phyloP scores from a whole-genome alignment of 352 stramenopile genomes.

The Phytophthora sp. region DNA sequence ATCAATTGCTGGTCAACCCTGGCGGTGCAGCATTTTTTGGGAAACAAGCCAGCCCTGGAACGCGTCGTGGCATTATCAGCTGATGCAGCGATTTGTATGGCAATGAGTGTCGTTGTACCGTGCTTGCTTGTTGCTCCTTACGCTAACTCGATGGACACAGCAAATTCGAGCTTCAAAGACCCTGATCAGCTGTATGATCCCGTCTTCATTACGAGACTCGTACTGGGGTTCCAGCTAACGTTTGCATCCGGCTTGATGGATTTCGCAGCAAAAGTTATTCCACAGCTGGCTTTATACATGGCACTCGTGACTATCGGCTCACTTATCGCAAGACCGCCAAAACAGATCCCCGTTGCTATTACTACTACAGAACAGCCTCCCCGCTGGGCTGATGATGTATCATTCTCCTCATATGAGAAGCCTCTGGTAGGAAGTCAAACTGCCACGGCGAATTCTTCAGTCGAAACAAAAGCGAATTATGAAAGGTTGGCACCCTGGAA shows the following conservation, averaged over 20 bases:
- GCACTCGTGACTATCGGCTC: neutral
- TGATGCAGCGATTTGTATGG: conserved; percentile 7
- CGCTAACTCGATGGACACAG: neutral
- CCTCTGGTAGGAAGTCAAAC: too few relatives aligned
- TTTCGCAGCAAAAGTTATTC: neutral
- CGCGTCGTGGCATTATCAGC: conserved; percentile 1
- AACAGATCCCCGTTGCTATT: neutral
- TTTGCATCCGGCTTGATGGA: conserved; percentile 4
- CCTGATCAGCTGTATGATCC: conserved; percentile 3
- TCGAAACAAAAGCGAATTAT: too few relatives aligned
- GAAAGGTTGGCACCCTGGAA: neutral
- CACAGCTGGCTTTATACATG: conserved; percentile 1
- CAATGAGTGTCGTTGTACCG: conserved; percentile 1
- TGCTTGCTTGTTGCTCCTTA: conserved; percentile 1
- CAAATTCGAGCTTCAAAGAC: neutral
- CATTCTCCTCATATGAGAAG: too few relatives aligned
- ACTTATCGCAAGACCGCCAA: neutral
- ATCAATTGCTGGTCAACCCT: conserved; percentile 59
- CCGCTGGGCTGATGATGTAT: too few relatives aligned
- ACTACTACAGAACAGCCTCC: too few relatives aligned
- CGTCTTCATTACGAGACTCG: neutral
- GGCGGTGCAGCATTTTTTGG: conserved; percentile 46
- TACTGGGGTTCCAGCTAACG: neutral
- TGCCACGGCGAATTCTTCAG: too few relatives aligned
- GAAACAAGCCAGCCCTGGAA: neutral